phyloP scores from a whole-genome alignment of 2,329 filamentous ascomycete genomes.

The Clonostachys sp. region DNA sequence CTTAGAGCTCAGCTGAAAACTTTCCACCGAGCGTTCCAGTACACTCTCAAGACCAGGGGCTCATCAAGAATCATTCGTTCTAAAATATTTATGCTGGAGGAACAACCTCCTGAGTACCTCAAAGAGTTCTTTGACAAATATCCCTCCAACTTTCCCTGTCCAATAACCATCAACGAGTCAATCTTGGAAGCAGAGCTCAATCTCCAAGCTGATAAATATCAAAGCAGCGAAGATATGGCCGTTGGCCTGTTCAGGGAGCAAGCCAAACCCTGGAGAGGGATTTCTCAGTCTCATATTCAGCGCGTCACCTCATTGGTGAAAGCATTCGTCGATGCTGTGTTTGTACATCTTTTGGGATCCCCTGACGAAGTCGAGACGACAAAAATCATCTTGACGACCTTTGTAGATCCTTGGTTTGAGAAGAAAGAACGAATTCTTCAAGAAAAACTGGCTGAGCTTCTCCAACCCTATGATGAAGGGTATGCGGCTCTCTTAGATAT shows the following conservation, averaged over 20 bases:
- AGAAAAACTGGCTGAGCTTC: constrained; percentile 30
- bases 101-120: constrained; percentile 17
- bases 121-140: constrained; percentile 11
- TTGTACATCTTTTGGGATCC: constrained; percentile 22
- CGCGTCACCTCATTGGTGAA: constrained; percentile 18
- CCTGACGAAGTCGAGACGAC: constrained; percentile 10
- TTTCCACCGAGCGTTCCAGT: constrained; percentile 20
- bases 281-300: constrained; percentile 27
- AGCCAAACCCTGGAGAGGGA: constrained; percentile 27
- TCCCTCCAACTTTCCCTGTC: constrained; percentile 20
- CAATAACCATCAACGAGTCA: constrained; percentile 9
- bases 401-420: constrained; percentile 23
- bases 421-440: constrained; percentile 19
- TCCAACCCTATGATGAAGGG: constrained; percentile 27
- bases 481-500: constrained; percentile 22
- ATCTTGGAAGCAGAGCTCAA: constrained; percentile 19
- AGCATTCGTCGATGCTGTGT: constrained; percentile 27
- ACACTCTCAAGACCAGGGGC: constrained; percentile 16
- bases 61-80: constrained; percentile 7
- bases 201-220: constrained; percentile 23
- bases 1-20: constrained; percentile 21
- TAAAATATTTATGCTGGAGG: background rate
- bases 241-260: constrained; percentile 32
- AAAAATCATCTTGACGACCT: constrained; percentile 12
- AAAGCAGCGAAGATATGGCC: constrained; percentile 29